These are phyloP conservation scores for Combretum micranthum DNA, from an alignment of 345 rosid species.

Conservation along the genomic window DNA sequence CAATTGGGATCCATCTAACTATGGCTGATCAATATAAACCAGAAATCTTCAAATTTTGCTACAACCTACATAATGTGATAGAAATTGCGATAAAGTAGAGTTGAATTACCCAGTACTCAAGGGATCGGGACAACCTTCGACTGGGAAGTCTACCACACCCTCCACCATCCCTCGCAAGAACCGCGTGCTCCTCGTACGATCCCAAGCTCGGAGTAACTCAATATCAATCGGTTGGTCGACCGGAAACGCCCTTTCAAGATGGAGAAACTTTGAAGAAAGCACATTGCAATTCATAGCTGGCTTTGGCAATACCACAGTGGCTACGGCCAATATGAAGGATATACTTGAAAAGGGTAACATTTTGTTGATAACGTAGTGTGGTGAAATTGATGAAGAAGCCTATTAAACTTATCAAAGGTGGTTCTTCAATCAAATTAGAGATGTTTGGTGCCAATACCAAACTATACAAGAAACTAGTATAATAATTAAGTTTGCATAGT, in stretches of 20 bases:
- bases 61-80: background rate
- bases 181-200: conserved; percentile 56
- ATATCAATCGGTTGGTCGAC: conserved; percentile 34
- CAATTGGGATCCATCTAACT: no score
- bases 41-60: background rate
- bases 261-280: conserved; percentile 24
- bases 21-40: background rate
- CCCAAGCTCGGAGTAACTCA: conserved; percentile 49
- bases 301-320: conserved; percentile 8
- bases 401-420: no score
- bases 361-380: no score
- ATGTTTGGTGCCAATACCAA: no score
- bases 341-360: no score
- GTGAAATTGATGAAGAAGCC: no score
- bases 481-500: no score
- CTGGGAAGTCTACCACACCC: conserved; percentile 55
- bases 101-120: conserved; percentile 60
- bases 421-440: no score
- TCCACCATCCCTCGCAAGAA: conserved; percentile 40
- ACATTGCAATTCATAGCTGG: conserved; percentile 20
- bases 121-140: conserved; percentile 79
- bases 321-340: conserved; percentile 14
- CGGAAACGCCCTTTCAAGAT: conserved; percentile 59
- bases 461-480: no score
- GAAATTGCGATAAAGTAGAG: background rate